A percentile compares a stretch with the other conserved stretches of the same genome.
Evolutionary conservation across 805 yeast genomes (phyloP).

Genomic region (Komagataella kurtzmanii): DNA sequence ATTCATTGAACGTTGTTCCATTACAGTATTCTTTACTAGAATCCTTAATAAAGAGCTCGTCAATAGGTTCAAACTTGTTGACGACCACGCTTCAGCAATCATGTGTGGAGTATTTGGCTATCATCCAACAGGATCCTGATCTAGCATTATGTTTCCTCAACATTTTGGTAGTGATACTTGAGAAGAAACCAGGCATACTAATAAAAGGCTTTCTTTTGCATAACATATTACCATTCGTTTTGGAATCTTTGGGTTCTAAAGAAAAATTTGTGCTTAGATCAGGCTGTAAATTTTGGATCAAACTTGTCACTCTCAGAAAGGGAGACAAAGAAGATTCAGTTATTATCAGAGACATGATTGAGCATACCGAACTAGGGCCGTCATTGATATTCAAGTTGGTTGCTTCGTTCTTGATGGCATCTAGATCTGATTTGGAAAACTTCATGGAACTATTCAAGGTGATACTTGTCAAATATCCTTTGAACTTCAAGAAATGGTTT

Average conservation of each 20-base stretch:
- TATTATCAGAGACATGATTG: slow-evolving; percentile 12
- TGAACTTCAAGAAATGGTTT: slow-evolving; percentile 38
- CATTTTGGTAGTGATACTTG: slow-evolving; percentile 36
- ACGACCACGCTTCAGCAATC: slow-evolving; percentile 22
- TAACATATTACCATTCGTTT: slow-evolving; percentile 18
- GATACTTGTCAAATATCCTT: slow-evolving; percentile 20
- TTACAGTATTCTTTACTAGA: slow-evolving; percentile 30
- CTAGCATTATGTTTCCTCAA: slow-evolving; percentile 35
- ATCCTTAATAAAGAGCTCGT: slow-evolving; percentile 23
- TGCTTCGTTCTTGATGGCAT: slow-evolving; percentile 31
- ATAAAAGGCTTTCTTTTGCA: slow-evolving; percentile 14
- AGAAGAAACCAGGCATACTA: slow-evolving; percentile 33
- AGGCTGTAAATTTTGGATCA: slow-evolving; percentile 41
- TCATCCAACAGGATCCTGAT: slow-evolving; percentile 44
- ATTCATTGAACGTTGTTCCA: slow-evolving; percentile 23
- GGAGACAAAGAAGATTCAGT: slow-evolving; percentile 28
- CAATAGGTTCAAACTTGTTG: slow-evolving; percentile 18
- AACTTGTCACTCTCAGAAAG: slow-evolving; percentile 26
- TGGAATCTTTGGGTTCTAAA: slow-evolving; percentile 26
- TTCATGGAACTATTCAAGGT: slow-evolving; percentile 36
- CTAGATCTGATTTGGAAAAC: slow-evolving; percentile 46
- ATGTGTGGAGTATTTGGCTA: slow-evolving; percentile 20
- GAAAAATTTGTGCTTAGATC: slow-evolving; percentile 46
- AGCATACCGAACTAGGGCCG: slow-evolving; percentile 16
- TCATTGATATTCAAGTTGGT: slow-evolving; percentile 21